A percentile compares a stretch with the other conserved stretches of the same genome.
Evolutionary conservation across 257 asterid genomes (phyloP).

Genomic region (Sherardia arvensis): DNA sequence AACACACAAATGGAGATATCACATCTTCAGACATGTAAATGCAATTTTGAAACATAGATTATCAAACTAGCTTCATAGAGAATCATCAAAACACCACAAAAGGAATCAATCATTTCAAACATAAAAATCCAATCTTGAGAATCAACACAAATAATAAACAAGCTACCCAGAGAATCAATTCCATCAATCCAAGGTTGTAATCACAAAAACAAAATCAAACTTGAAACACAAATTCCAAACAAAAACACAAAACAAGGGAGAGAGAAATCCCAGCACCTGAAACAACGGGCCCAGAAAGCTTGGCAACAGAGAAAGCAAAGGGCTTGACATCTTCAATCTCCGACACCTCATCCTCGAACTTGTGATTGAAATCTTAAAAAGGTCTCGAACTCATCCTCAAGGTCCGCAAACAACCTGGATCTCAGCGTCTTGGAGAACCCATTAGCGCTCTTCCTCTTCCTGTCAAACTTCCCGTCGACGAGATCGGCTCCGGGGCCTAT

Average conservation of each 20-base stretch:
- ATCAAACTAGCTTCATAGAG: too few species aligned
- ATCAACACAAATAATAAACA: too few species aligned
- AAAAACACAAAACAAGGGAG: not conserved
- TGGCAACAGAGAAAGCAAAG: slow-evolving; percentile 42
- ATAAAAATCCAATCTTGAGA: too few species aligned
- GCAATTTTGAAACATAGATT: too few species aligned
- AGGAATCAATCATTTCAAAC: too few species aligned
- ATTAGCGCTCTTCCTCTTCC: slow-evolving; percentile 24
- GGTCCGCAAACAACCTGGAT: slow-evolving; percentile 38
- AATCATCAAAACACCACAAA: too few species aligned
- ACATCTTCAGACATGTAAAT: not conserved
- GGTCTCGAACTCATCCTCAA: slow-evolving; percentile 73
- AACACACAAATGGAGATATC: not conserved
- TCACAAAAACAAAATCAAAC: not conserved
- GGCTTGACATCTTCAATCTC: slow-evolving; percentile 38
- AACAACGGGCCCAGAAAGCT: slow-evolving; percentile 8
- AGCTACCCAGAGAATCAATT: too few species aligned
- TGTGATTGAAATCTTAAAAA: slow-evolving; percentile 69
- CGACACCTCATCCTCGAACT: slow-evolving; percentile 37
- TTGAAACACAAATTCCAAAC: not conserved
- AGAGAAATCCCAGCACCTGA: slow-evolving; percentile 6
- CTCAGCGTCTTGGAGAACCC: slow-evolving; percentile 45
- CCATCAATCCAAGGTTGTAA: not conserved
- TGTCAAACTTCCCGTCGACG: slow-evolving; percentile 8
- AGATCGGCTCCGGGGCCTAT: slow-evolving; percentile 44